Evolutionary conservation across 345 rosid species (phyloP).

Genomic region (Murraya paniculata): DNA sequence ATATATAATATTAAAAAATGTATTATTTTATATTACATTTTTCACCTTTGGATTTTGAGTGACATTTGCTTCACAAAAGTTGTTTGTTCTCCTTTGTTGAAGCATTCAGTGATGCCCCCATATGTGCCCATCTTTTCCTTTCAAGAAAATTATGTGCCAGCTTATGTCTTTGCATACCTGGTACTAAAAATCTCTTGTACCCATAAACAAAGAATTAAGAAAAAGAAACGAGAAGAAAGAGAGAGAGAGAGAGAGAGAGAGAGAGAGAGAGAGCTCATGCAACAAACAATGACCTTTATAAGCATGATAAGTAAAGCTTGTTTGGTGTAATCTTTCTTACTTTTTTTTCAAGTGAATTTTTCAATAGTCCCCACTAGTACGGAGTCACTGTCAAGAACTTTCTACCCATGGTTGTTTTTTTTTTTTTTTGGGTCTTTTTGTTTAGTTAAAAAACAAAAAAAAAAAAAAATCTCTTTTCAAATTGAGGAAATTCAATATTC

Average conservation of each 20-base stretch:
- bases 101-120: constrained; percentile 5
- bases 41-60: background rate
- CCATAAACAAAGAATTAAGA: background rate
- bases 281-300: background rate
- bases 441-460: no score
- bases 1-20: background rate
- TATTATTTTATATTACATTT: no score
- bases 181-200: background rate
- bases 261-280: background rate
- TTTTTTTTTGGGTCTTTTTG: background rate
- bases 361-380: background rate
- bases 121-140: background rate
- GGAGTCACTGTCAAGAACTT: constrained; percentile 20
- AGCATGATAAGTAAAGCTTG: background rate
- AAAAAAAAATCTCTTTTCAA: no score
- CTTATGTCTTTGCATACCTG: background rate
- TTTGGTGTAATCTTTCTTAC: background rate
- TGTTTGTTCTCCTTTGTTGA: constrained; percentile 25
- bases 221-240: no score
- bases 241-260: no score
- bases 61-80: constrained; percentile 1
- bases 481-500: background rate
- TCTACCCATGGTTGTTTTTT: background rate
- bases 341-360: background rate
- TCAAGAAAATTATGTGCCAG: background rate